Evolutionary conservation across 768 basidiomycete genomes (phyloP), one percentile per base, ranked within the genome.

Genomic region (Leccinum disarticulatum): DNA sequence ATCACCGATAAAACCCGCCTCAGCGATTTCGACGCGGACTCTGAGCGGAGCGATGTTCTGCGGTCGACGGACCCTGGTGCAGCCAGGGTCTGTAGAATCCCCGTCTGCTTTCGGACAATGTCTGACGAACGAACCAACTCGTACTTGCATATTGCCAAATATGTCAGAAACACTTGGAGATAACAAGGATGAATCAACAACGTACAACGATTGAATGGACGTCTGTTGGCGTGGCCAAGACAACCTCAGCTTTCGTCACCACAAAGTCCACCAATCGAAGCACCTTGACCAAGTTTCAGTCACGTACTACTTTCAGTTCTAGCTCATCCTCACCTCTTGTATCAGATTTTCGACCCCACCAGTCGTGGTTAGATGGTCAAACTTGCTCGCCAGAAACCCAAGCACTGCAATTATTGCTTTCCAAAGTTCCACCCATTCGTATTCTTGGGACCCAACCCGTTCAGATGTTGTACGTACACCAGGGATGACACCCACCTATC

Each of bases 371-470:
- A 87, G 69, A 46, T 72, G 80, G 6, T 83, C 83, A 31, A 83
- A 52, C 69, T 82, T 86, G n/a, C 73, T 79, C 10, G 81, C 75
- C 15, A 87, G 59, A 64, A 89, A 89, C 27, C 72, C 77, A 13
- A 89, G 72, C 3, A 89, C 64, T 3, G 78, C 80, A 27, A 87
- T 64, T 11, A 87, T 64, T 6, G 84, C 80, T 54, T 72, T 76
- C 88, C 87, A 90, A 13, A 88, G 66, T 53, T 86, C 84, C 59
- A 78, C 74, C 87, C 88, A 90, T 47, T 83, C 74, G 63, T 89
- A 89, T 9, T 83, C 87, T 89, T 19, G 57, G 7, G 19, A 38
- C 17, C 28, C 27, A 43, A 19, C 41, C 10, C 33, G n/a, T 61
- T 14, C 50, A 62, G 30, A 47, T 17, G 19, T 11, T 13, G 6